Percentiles rank a stretch among this genome's conserved stretches.
Evolutionary conservation across 192 early-diverging fungal genomes (phyloP).

Genomic region (Polychytrium aggregatum): DNA sequence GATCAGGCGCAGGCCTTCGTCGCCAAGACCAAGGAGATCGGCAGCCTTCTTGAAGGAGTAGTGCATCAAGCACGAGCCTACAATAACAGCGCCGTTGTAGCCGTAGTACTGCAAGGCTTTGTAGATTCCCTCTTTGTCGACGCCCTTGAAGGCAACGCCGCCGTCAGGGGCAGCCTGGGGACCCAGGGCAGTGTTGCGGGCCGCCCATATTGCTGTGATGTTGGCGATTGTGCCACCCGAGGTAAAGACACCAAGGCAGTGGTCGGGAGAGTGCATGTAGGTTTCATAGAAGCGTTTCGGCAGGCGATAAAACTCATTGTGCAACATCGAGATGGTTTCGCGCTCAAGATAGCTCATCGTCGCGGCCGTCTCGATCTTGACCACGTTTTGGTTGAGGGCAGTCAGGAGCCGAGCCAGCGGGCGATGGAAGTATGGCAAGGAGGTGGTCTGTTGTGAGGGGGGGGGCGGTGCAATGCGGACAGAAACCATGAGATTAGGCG

Average conservation of each 20-base stretch:
- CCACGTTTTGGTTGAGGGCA: slow-evolving; percentile 49
- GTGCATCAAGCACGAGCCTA: slow-evolving; percentile 36
- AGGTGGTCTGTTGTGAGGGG: slow-evolving; percentile 18
- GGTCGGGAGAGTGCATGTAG: slow-evolving; percentile 25
- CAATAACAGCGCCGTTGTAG: slow-evolving; percentile 36
- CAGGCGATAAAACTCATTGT: slow-evolving; percentile 31
- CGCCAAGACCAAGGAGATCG: slow-evolving; percentile 45
- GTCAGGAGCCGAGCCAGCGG: slow-evolving; percentile 36
- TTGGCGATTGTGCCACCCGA: slow-evolving; percentile 49
- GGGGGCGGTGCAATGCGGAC: background rate
- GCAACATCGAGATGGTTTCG: slow-evolving; percentile 40
- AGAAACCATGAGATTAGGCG: too few relatives aligned
- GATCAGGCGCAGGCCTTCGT: slow-evolving; percentile 31
- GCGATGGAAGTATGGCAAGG: slow-evolving; percentile 45
- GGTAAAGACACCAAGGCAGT: slow-evolving; percentile 30
- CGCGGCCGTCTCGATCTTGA: slow-evolving; percentile 43
- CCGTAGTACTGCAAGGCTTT: slow-evolving; percentile 28
- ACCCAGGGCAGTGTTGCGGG: slow-evolving; percentile 33
- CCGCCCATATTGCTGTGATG: slow-evolving; percentile 48
- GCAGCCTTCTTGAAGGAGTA: slow-evolving; percentile 52
- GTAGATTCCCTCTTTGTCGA: slow-evolving; percentile 41
- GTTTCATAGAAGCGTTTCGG: slow-evolving; percentile 25
- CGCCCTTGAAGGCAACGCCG: slow-evolving; percentile 21
- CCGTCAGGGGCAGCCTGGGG: slow-evolving; percentile 6
- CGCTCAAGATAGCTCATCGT: slow-evolving; percentile 43